Conservation (phyloP, 139 green algal species). For the Astrephomene gubernaculifera region DNA sequence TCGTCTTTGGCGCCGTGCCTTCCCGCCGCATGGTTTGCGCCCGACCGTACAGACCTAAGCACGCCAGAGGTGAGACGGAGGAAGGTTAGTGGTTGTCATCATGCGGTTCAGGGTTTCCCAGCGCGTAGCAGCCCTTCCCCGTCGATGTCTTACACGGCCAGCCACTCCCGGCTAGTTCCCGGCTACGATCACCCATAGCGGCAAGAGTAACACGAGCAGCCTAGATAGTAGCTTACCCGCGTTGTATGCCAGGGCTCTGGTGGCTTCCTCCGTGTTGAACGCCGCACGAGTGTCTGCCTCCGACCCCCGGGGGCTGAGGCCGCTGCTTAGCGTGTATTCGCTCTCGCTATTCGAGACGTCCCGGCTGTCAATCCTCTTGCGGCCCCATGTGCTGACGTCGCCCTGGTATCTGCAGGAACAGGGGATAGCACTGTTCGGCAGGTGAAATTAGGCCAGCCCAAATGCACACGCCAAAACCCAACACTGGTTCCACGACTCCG, state of each 20-base stretch:
- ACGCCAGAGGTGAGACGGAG: too few species aligned
- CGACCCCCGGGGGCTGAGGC: conserved; percentile 68
- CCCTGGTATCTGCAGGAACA: conserved; percentile 36
- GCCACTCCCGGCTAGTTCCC: too few species aligned
- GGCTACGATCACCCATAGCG: too few species aligned
- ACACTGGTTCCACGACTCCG: not conserved
- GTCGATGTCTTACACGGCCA: too few species aligned
- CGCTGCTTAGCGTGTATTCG: conserved; percentile 75
- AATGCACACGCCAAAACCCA: too few species aligned
- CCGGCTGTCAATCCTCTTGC: conserved; percentile 12
- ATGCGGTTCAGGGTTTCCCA: too few species aligned
- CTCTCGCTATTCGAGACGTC: conserved; percentile 13
- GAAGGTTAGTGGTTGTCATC: too few species aligned
- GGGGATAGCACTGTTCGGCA: too few species aligned
- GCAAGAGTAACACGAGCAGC: too few species aligned
- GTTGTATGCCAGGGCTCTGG: conserved; percentile 69
- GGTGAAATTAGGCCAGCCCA: too few species aligned
- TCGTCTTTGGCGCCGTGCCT: conserved; percentile 54
- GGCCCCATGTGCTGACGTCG: conserved; percentile 51
- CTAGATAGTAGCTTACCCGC: conserved; percentile 43
- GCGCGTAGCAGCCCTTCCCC: too few species aligned
- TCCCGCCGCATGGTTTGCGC: conserved; percentile 60
- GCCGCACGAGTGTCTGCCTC: conserved; percentile 30
- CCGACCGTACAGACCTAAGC: conserved; percentile 55
- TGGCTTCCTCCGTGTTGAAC: conserved; percentile 53